phyloP scores from a whole-genome alignment of 1,139 yeast species.

The Geotrichum restrictum region DNA sequence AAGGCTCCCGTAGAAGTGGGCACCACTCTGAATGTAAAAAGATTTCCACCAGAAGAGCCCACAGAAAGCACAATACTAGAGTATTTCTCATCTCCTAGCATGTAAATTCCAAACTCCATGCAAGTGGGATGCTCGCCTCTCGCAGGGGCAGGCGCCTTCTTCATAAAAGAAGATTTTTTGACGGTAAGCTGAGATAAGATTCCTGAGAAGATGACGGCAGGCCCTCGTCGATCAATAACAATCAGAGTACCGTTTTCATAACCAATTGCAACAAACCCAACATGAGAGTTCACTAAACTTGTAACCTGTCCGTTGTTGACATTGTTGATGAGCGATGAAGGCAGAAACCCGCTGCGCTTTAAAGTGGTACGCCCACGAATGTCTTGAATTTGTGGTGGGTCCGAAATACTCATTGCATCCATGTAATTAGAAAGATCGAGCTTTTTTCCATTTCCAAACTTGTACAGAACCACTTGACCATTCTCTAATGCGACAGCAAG shows the following conservation, averaged over 20 bases:
- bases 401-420: slow-evolving; percentile 15
- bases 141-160: slow-evolving; percentile 16
- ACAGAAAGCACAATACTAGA: slow-evolving; percentile 69
- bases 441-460: slow-evolving; percentile 46
- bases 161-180: slow-evolving; percentile 19
- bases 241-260: slow-evolving; percentile 70
- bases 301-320: slow-evolving; percentile 46
- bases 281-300: slow-evolving; percentile 61
- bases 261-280: slow-evolving; percentile 84
- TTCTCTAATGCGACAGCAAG: slow-evolving; percentile 62
- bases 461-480: slow-evolving; percentile 75
- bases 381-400: slow-evolving; percentile 25
- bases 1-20: slow-evolving; percentile 72
- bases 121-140: slow-evolving; percentile 46
- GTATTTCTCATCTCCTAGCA: slow-evolving; percentile 55
- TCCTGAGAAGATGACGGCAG: slow-evolving; percentile 67
- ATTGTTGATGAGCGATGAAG: slow-evolving; percentile 53
- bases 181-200: slow-evolving; percentile 34
- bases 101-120: slow-evolving; percentile 71
- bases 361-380: slow-evolving; percentile 45
- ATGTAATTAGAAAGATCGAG: slow-evolving; percentile 11
- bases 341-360: slow-evolving; percentile 64
- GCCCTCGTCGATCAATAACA: slow-evolving; percentile 81
- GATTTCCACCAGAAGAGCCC: slow-evolving; percentile 78
- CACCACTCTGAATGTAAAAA: slow-evolving; percentile 60